A percentile compares a stretch with the other conserved stretches of the same genome.
Evolutionary conservation across 148 eudicot genomes (phyloP).

Genomic region (Cornus controversa): DNA sequence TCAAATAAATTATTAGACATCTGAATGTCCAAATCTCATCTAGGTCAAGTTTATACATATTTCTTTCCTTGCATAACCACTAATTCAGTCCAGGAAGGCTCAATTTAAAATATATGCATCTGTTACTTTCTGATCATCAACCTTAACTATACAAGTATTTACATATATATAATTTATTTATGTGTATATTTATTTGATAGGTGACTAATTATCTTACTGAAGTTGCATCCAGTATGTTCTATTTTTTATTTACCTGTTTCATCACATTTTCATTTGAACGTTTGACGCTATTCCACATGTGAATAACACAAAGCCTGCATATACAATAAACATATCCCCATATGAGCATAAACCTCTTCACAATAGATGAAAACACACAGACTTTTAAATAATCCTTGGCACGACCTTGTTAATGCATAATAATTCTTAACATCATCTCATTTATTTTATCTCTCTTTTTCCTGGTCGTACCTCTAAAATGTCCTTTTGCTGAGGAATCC

Average conservation of each 20-base stretch:
- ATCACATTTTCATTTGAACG: not conserved
- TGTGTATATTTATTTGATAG: too few relatives aligned
- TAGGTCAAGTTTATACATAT: not conserved
- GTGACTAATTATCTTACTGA: not conserved
- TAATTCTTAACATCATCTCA: too few relatives aligned
- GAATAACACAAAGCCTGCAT: not conserved
- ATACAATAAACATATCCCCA: not conserved
- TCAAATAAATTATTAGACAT: not conserved
- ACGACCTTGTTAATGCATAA: too few relatives aligned
- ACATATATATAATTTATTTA: too few relatives aligned
- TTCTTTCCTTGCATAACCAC: not conserved
- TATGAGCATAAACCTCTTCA: not conserved
- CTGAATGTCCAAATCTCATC: not conserved
- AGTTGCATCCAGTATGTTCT: not conserved
- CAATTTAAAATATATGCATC: not conserved
- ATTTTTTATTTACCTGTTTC: not conserved
- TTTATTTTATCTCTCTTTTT: too few relatives aligned
- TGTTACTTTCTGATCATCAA: not conserved
- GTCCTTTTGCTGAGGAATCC: too few relatives aligned
- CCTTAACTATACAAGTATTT: not conserved
- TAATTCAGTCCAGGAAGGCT: not conserved
- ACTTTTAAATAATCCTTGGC: too few relatives aligned
- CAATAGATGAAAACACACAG: too few relatives aligned
- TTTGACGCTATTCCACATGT: not conserved
- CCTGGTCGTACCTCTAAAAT: too few relatives aligned